Evolutionary conservation across 1,284 basidiomycete genomes (phyloP).

Genomic region (Cryptococcus sp.): DNA sequence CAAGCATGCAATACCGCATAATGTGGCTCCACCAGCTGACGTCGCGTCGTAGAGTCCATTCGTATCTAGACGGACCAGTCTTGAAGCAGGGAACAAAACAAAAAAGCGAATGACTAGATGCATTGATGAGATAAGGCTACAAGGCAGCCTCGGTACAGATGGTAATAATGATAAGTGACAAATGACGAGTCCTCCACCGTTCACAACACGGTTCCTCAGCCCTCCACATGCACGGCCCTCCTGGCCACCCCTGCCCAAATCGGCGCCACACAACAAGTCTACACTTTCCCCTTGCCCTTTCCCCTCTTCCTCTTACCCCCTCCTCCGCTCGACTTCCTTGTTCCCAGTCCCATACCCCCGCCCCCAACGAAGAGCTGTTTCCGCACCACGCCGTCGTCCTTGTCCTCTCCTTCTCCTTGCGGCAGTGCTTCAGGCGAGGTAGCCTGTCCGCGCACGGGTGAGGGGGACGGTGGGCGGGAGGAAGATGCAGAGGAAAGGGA

Average conservation of each 20-base stretch:
- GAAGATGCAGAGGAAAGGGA: constrained; percentile 5
- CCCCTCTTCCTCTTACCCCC: constrained; percentile 1
- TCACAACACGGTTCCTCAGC: too few relatives aligned
- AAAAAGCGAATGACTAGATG: not conserved
- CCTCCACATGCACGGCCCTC: not conserved
- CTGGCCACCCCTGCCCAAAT: not conserved
- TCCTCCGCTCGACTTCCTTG: constrained; percentile 12
- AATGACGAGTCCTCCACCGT: too few relatives aligned
- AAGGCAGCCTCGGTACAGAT: not conserved
- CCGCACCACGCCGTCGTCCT: constrained; percentile 14
- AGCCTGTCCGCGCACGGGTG: constrained; percentile 4
- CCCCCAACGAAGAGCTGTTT: constrained; percentile 15
- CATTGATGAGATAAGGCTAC: constrained; percentile 1
- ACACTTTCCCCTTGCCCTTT: constrained; percentile 7
- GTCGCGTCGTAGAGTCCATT: constrained; percentile 9
- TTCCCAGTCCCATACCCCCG: not conserved
- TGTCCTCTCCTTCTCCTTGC: constrained; percentile 1
- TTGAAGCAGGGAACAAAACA: not conserved
- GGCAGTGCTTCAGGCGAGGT: constrained; percentile 2
- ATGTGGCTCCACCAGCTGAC: not conserved
- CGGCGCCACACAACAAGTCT: not conserved
- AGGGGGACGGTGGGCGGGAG: constrained; percentile 12
- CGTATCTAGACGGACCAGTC: constrained; percentile 5
- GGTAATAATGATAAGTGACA: not conserved
- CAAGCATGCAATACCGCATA: not conserved